Evolutionary conservation across 2,329 filamentous ascomycete genomes (phyloP), one percentile per base, ranked within the genome.

Genomic region (Pseudogymnoascus sp.): DNA sequence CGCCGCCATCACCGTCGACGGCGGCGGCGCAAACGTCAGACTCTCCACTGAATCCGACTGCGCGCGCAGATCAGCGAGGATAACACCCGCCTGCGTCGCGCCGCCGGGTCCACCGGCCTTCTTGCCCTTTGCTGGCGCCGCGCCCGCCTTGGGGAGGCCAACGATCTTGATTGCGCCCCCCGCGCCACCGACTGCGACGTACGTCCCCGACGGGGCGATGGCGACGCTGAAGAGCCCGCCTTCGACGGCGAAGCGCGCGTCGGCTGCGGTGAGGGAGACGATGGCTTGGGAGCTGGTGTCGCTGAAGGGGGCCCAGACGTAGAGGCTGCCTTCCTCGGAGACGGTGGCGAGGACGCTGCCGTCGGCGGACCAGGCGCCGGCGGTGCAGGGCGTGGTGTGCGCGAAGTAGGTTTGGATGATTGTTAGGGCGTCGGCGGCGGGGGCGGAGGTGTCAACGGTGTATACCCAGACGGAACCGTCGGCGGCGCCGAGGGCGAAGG

Each of bases 401-500:
- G 95, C 82, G 80, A 96, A 97, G 78, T 94, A 97, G 25, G 89
- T 89, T 78, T 96, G 91, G 4, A 95, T 82, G 72, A 97, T 94
- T 70, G 88, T 86, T 62, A 97, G 80, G 6, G 90, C 81, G 12
- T 79, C 76, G 37, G 79, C 76, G 35, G 75, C 47, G 5, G 47
- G 21, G 66, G 90, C 86, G 62, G 80, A 79, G 31, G 83, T 78
- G 74, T 92, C 88, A 71, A 97, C 82, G n/a, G 86, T 87, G 78
- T 97, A 96, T 8, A 99, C 89, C 94, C 94, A 99, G 44, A 97
- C 92, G 61, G 88, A 92, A 63, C 94, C 94, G 73, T 99, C 92
- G 37, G 84, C 89, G 35, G 92, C 92, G 63, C 94, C 94, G 6
- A 99, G 78, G 0, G 94, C 94, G 66, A 99, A 73, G 7, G 91